Percentiles rank a stretch among this genome's conserved stretches.
phyloP scores from a whole-genome alignment of 352 stramenopile species.

The Pythium brachiatum region DNA sequence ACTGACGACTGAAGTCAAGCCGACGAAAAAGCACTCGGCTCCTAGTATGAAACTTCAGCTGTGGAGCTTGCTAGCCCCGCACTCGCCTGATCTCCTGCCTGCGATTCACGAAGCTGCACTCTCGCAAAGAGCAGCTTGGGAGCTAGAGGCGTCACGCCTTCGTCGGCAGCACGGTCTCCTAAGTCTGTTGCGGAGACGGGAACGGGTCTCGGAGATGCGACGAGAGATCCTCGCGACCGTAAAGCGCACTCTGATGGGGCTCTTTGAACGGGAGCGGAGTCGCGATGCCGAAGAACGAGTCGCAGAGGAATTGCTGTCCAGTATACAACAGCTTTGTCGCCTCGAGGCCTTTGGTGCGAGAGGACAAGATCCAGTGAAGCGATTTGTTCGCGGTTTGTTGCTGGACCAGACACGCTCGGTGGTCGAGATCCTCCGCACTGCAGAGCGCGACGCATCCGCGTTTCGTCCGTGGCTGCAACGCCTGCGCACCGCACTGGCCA shows the following conservation, averaged over 20 bases:
- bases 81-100: no score
- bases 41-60: neutral
- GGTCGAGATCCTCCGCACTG: neutral
- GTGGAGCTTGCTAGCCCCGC: neutral
- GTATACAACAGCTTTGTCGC: constrained; percentile 9
- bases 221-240: neutral
- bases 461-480: constrained; percentile 16
- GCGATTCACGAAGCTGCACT: neutral
- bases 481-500: neutral
- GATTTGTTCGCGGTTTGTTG: neutral
- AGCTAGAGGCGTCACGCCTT: constrained; percentile 2
- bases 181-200: neutral
- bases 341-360: neutral
- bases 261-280: neutral
- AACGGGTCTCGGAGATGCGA: neutral
- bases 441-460: neutral
- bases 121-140: neutral
- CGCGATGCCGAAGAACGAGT: neutral
- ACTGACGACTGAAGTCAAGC: neutral
- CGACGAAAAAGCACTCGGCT: neutral
- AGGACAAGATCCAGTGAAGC: constrained; percentile 11
- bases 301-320: constrained; percentile 5
- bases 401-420: neutral
- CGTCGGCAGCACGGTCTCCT: neutral
- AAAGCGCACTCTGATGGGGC: neutral